Percentiles rank a stretch among this genome's conserved stretches.
phyloP scores from a whole-genome alignment of 257 asterid genomes.

The Anisodus acutangulus region DNA sequence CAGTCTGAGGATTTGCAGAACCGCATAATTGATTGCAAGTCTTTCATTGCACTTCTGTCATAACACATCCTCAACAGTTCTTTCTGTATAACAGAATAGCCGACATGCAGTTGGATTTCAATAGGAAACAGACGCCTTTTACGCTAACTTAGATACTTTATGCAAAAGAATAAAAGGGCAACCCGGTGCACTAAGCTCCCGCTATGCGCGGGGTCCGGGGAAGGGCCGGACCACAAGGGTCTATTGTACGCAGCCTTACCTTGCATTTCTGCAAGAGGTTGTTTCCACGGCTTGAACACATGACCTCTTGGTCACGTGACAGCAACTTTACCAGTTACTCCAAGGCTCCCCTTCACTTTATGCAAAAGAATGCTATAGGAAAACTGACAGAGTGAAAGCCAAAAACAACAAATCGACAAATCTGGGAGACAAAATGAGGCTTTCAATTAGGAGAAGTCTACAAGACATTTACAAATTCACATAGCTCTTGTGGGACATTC shows the following conservation, averaged over 20 bases:
- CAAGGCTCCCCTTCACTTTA: not conserved
- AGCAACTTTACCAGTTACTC: too few relatives aligned
- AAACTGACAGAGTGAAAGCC: not conserved
- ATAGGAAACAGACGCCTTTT: not conserved
- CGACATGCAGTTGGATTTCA: not conserved
- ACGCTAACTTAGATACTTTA: not conserved
- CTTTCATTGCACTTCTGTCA: not conserved
- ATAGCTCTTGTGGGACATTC: not conserved
- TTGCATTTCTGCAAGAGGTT: too few relatives aligned
- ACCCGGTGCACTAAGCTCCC: too few relatives aligned
- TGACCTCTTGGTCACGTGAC: too few relatives aligned
- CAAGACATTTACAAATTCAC: not conserved
- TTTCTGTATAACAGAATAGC: not conserved
- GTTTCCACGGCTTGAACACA: too few relatives aligned
- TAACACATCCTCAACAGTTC: not conserved
- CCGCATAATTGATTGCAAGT: not conserved
- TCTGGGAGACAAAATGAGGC: not conserved
- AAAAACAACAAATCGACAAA: not conserved
- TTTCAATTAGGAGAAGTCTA: not conserved
- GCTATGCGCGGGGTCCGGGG: too few relatives aligned
- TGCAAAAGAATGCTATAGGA: not conserved
- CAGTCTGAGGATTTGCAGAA: not conserved
- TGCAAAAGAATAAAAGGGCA: not conserved
- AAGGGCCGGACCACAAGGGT: too few relatives aligned
- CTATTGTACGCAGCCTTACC: too few relatives aligned